Conservation (phyloP, 2,329 filamentous ascomycete genomes). For the Lecanicillium sp. region DNA sequence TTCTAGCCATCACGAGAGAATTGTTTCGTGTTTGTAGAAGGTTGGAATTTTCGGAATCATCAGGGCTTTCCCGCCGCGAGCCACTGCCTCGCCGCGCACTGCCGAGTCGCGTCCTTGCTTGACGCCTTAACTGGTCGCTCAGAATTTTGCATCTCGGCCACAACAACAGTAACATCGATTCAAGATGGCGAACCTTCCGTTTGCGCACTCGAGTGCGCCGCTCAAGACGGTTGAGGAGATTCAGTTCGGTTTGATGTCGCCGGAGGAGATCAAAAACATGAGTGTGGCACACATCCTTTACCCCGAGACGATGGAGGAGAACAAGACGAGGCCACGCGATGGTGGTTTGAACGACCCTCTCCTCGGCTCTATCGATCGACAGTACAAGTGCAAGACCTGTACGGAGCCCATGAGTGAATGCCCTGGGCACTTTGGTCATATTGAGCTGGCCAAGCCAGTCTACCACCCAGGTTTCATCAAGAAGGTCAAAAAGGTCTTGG, state of each 20-base stretch:
- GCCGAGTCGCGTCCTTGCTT: slow-evolving; percentile 9
- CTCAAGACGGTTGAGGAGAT: slow-evolving; percentile 98
- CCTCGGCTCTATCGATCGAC: slow-evolving; percentile 91
- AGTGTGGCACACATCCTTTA: slow-evolving; percentile 94
- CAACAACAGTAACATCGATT: slow-evolving; percentile 19
- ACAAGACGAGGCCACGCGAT: slow-evolving; percentile 80
- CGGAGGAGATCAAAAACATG: slow-evolving; percentile 98
- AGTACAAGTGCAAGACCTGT: slow-evolving; percentile 93
- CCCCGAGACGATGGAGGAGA: slow-evolving; percentile 99
- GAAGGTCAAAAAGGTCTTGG: slow-evolving; percentile 98
- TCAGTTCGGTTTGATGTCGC: slow-evolving; percentile 94
- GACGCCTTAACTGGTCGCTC: slow-evolving; percentile 13
- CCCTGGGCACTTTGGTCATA: slow-evolving; percentile 97
- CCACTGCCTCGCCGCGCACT: slow-evolving; percentile 1
- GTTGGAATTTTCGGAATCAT: slow-evolving; percentile 17
- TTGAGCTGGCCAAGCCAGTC: slow-evolving; percentile 92
- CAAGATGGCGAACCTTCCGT: slow-evolving; percentile 87
- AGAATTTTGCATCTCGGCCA: slow-evolving; percentile 7
- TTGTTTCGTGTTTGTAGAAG: slow-evolving; percentile 7
- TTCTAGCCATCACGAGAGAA: slow-evolving; percentile 13
- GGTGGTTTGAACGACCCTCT: slow-evolving; percentile 92
- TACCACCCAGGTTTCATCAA: slow-evolving; percentile 94
- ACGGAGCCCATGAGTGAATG: slow-evolving; percentile 93
- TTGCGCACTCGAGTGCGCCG: slow-evolving; percentile 86
- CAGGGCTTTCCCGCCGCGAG: slow-evolving; percentile 7